Evolutionary conservation across 129 eudicot species (phyloP).

Genomic region (Tagetes patula): DNA sequence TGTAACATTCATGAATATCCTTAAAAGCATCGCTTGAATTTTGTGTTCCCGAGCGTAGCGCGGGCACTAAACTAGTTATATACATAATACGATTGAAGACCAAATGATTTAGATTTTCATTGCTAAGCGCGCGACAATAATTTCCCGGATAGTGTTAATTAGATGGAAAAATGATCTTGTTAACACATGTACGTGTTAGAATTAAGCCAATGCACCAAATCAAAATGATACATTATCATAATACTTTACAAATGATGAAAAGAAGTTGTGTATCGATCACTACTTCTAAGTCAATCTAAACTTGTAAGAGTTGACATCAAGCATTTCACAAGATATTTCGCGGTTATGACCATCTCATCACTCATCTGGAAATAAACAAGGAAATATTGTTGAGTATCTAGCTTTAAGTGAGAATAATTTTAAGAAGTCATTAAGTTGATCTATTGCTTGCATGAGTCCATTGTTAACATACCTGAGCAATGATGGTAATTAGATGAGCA

Average conservation of each 20-base stretch:
- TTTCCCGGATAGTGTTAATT: too few relatives aligned
- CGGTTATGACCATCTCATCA: conserved; percentile 25
- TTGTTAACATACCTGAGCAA: conserved; percentile 28
- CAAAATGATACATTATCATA: neutral
- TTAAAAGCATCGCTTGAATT: too few relatives aligned
- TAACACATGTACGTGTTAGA: too few relatives aligned
- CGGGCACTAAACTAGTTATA: too few relatives aligned
- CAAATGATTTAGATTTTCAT: too few relatives aligned
- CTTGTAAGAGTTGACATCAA: conserved; percentile 15
- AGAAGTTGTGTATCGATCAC: neutral
- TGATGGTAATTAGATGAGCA: conserved; percentile 25
- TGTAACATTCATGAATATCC: too few relatives aligned
- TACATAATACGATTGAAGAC: too few relatives aligned
- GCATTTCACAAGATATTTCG: conserved; percentile 23
- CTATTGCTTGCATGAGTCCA: neutral
- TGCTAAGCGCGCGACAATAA: too few relatives aligned
- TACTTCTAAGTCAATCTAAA: conserved; percentile 6
- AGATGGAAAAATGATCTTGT: neutral
- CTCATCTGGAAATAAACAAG: conserved; percentile 16
- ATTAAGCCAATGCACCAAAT: too few relatives aligned
- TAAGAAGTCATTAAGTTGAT: neutral
- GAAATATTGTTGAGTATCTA: neutral
- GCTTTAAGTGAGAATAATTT: neutral
- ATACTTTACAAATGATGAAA: neutral
- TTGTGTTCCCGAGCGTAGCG: too few relatives aligned